Conservation (phyloP, 2,329 filamentous ascomycete genomes). For the Celoporthe dispersa region DNA sequence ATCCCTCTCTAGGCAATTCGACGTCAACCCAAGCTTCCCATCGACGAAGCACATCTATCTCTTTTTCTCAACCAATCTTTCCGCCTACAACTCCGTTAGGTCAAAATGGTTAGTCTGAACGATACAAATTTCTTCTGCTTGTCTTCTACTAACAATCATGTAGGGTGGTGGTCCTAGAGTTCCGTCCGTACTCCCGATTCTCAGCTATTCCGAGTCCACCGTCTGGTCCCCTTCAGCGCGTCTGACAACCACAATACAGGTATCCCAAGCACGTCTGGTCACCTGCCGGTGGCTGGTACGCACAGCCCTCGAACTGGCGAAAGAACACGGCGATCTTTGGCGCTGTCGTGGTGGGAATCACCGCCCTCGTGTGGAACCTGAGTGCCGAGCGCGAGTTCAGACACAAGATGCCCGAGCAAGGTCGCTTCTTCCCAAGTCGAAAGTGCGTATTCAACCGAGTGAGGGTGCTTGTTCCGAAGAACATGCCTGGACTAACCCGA, state of each 20-base stretch:
- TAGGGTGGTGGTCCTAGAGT: conserved; percentile 77
- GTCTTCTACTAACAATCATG: conserved; percentile 45
- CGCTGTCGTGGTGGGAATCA: conserved; percentile 59
- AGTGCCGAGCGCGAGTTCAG: conserved; percentile 76
- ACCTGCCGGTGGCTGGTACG: conserved; percentile 96
- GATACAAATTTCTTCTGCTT: neutral
- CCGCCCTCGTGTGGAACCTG: conserved; percentile 68
- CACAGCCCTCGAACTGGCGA: conserved; percentile 94
- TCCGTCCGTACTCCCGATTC: conserved; percentile 51
- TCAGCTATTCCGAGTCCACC: conserved; percentile 21
- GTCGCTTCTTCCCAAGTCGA: conserved; percentile 83
- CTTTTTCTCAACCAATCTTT: conserved; percentile 18
- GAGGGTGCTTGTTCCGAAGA: neutral
- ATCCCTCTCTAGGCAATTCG: conserved; percentile 23
- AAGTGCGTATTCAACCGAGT: conserved; percentile 61
- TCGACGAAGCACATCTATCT: conserved; percentile 14
- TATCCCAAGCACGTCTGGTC: conserved; percentile 99
- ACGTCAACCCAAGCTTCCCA: conserved; percentile 27
- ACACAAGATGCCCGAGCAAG: conserved; percentile 77
- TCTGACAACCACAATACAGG: conserved; percentile 50
- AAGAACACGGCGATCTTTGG: conserved; percentile 68
- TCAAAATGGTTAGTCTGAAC: conserved; percentile 59
- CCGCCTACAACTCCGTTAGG: conserved; percentile 30
- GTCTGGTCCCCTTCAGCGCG: conserved; percentile 16
- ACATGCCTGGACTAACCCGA: conserved; percentile 6